Evolutionary conservation across 805 yeast species (phyloP), one percentile per base, ranked within the genome.

Genomic region (Lipomyces lipofer): DNA sequence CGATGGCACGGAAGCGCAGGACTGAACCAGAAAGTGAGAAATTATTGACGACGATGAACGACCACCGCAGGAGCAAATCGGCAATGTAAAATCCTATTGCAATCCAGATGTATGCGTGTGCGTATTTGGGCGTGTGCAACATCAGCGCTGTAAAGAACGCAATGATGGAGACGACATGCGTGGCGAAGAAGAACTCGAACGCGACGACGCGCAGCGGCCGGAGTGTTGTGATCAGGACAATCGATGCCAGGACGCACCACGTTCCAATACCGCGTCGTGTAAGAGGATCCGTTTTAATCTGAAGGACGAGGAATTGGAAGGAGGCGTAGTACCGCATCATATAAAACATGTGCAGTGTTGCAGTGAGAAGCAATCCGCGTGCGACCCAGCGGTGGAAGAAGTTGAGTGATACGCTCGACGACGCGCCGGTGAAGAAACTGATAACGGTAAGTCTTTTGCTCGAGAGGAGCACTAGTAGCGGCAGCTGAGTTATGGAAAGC

Each of bases 331-430:
- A 43, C 6, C 54, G 32, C 47, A 60, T 33, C 35, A 43, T 51
- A 47, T 51, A 63, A 9, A 54, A 60, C 59, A 60, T 51, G 46
- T 65, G 68, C 12, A 65, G 27, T 7, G 63, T 39, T n/a, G 68
- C 56, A 3, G 62, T 52, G 32, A 65, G 43, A 15, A 64, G 49
- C 24, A 66, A 21, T 2, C 62, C 64, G 10, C 68, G 49, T 8
- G 68, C 63, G 4, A 60, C 60, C 69, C 67, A 65, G 19, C 69
- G 53, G 40, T 65, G 68, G 42, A 56, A 63, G 24, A 53, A 62
- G 52, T 63, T 65, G 21, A 65, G 54, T 4, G 60, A 17, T 28
- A 44, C 43, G 30, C 50, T 54, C 17, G 60, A 62, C 1, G 65
- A 36, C 4, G 58, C n/a, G 27, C 68, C 66, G 12, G 64, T 56